These are phyloP conservation scores for Rhynchospora breviuscula DNA, from an alignment of 176 grass and related monocot species.

Conservation along the genomic window DNA sequence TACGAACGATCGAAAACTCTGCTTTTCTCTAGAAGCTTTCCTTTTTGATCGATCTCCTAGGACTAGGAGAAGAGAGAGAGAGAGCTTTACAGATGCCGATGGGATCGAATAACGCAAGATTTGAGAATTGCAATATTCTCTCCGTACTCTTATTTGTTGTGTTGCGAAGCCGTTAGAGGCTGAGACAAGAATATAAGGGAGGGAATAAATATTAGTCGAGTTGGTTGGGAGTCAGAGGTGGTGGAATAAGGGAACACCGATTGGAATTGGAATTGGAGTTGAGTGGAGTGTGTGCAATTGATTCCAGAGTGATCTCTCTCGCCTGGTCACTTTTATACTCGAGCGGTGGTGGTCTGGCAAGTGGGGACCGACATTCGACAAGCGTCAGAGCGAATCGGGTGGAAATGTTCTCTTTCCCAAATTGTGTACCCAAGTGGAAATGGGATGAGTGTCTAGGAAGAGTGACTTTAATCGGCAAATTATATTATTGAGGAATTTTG, in stretches of 20 bases:
- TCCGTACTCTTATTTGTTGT: neutral
- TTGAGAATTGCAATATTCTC: neutral
- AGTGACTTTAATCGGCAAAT: neutral
- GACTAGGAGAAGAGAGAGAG: neutral
- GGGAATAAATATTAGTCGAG: constrained; percentile 1
- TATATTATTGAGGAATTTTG: neutral
- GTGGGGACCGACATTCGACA: neutral
- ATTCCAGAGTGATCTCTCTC: neutral
- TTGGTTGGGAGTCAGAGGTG: neutral
- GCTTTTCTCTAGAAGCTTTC: neutral
- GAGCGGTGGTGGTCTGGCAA: neutral
- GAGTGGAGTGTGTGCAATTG: neutral
- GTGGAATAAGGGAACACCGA: neutral
- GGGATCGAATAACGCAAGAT: neutral
- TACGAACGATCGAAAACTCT: neutral
- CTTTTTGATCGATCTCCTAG: neutral
- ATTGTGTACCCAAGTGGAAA: neutral
- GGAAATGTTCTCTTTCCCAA: neutral
- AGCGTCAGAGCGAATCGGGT: neutral
- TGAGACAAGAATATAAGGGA: neutral
- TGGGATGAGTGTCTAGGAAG: neutral
- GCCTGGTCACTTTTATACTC: neutral
- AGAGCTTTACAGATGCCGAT: neutral
- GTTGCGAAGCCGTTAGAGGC: neutral
- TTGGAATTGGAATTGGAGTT: too few relatives aligned